Percentiles rank a stretch among this genome's conserved stretches.
Evolutionary conservation across 768 basidiomycete species (phyloP).

Genomic region (Rhizopogon roseolus): DNA sequence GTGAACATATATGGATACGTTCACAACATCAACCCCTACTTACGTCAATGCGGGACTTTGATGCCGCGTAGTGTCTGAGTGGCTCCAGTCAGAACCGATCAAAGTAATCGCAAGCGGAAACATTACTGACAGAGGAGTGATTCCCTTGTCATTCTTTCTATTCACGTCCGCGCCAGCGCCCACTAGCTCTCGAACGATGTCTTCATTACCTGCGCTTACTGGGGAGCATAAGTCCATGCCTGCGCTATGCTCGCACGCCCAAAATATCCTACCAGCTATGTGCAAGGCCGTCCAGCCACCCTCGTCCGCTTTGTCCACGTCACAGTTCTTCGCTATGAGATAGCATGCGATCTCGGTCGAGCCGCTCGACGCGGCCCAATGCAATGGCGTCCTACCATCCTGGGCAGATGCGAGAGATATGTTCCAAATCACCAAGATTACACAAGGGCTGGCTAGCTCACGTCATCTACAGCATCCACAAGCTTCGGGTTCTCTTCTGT

Average conservation of each 20-base stretch:
- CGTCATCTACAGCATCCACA: constrained; percentile 59
- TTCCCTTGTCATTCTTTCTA: constrained; percentile 74
- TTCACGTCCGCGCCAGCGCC: constrained; percentile 83
- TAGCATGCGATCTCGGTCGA: constrained; percentile 61
- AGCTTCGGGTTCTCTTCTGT: constrained; percentile 56
- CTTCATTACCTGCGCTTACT: constrained; percentile 83
- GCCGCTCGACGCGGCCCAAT: constrained; percentile 80
- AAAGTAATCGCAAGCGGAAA: background rate
- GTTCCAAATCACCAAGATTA: background rate
- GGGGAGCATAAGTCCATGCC: constrained; percentile 1
- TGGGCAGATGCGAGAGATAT: constrained; percentile 18
- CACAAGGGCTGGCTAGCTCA: constrained; percentile 24
- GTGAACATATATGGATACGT: constrained; percentile 14
- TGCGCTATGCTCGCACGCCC: background rate
- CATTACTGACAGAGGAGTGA: constrained; percentile 70
- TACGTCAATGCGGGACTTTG: constrained; percentile 84
- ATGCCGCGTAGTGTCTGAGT: constrained; percentile 86
- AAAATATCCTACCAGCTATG: constrained; percentile 54
- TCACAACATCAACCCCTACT: constrained; percentile 21
- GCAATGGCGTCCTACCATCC: constrained; percentile 81
- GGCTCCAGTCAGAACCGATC: background rate
- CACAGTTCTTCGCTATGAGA: constrained; percentile 66
- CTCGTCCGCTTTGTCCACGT: constrained; percentile 61
- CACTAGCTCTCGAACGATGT: constrained; percentile 68
- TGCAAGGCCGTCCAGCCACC: constrained; percentile 78